A percentile compares a stretch with the other conserved stretches of the same genome.
Evolutionary conservation across 2,329 filamentous ascomycete genomes (phyloP).

Genomic region (Cercospora zeae-maydis): DNA sequence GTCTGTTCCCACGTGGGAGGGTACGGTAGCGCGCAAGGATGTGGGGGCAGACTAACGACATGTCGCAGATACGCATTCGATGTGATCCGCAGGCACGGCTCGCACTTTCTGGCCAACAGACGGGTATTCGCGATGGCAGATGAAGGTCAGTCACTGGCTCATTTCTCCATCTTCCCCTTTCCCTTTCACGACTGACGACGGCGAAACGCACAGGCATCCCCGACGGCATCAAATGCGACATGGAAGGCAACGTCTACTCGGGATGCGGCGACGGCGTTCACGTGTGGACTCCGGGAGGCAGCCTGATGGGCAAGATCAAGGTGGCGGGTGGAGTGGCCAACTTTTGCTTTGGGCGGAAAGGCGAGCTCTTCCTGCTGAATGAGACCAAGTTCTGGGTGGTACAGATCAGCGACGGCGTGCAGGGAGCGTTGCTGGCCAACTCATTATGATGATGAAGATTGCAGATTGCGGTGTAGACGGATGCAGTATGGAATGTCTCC

Average conservation of each 20-base stretch:
- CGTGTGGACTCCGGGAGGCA: conserved; percentile 51
- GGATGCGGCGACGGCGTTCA: conserved; percentile 55
- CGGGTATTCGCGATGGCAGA: conserved; percentile 32
- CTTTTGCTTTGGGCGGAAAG: conserved; percentile 32
- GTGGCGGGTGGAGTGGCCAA: conserved; percentile 41
- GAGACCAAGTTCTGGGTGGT: conserved; percentile 30
- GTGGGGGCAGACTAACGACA: not conserved
- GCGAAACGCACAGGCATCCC: conserved; percentile 46
- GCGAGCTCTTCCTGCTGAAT: conserved; percentile 30
- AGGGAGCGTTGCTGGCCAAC: conserved; percentile 30
- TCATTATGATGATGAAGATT: too few relatives aligned
- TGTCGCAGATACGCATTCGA: conserved; percentile 31
- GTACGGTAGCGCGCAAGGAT: not conserved
- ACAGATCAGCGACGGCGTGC: conserved; percentile 17
- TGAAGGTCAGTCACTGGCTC: conserved; percentile 22
- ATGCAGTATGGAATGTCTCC: too few relatives aligned
- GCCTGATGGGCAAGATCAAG: conserved; percentile 56
- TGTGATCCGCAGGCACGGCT: conserved; percentile 28
- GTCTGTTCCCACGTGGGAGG: conserved; percentile 25
- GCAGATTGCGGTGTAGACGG: conserved; percentile 17
- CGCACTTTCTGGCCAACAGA: conserved; percentile 28
- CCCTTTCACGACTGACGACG: too few relatives aligned
- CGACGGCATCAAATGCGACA: conserved; percentile 57
- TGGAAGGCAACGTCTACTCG: conserved; percentile 54
- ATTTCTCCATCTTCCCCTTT: too few relatives aligned